phyloP scores from a whole-genome alignment of 2,329 filamentous ascomycete species.

The Setomelanomma holmii region DNA sequence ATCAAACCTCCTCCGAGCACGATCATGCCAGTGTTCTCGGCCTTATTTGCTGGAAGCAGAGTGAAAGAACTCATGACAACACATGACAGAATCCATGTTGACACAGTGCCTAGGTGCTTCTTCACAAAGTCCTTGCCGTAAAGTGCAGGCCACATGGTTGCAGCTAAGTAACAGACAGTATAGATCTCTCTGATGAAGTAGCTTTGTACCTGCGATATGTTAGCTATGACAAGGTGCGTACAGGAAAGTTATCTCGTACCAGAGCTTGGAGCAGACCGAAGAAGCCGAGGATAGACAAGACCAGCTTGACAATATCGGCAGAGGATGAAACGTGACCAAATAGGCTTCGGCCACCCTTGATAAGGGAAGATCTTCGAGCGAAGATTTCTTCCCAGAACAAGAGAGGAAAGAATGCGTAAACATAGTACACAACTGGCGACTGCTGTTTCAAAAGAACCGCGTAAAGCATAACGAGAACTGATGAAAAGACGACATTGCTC shows the following conservation, averaged over 20 bases:
- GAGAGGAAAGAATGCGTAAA: slow-evolving; percentile 89
- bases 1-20: slow-evolving; percentile 79
- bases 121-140: slow-evolving; percentile 77
- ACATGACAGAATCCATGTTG: slow-evolving; percentile 79
- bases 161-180: slow-evolving; percentile 78
- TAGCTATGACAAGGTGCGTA: slow-evolving; percentile 7
- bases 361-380: slow-evolving; percentile 73
- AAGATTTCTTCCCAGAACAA: slow-evolving; percentile 97
- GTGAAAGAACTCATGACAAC: slow-evolving; percentile 89
- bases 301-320: slow-evolving; percentile 64
- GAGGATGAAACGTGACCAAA: slow-evolving; percentile 72
- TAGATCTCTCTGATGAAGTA: slow-evolving; percentile 92
- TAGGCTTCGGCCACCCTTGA: slow-evolving; percentile 70
- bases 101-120: slow-evolving; percentile 68
- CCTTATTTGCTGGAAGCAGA: slow-evolving; percentile 83
- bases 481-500: slow-evolving; percentile 73
- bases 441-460: slow-evolving; percentile 80
- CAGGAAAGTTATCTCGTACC: too few relatives aligned
- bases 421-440: slow-evolving; percentile 85
- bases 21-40: slow-evolving; percentile 77
- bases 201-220: slow-evolving; percentile 72
- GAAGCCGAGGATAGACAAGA: slow-evolving; percentile 71
- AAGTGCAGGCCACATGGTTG: slow-evolving; percentile 76
- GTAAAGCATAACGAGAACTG: slow-evolving; percentile 76
- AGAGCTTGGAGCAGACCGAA: slow-evolving; percentile 80